A percentile compares a stretch with the other conserved stretches of the same genome.
Conservation (phyloP, 371 early-diverging fungal species). For the Lichtheimia ramosa region DNA sequence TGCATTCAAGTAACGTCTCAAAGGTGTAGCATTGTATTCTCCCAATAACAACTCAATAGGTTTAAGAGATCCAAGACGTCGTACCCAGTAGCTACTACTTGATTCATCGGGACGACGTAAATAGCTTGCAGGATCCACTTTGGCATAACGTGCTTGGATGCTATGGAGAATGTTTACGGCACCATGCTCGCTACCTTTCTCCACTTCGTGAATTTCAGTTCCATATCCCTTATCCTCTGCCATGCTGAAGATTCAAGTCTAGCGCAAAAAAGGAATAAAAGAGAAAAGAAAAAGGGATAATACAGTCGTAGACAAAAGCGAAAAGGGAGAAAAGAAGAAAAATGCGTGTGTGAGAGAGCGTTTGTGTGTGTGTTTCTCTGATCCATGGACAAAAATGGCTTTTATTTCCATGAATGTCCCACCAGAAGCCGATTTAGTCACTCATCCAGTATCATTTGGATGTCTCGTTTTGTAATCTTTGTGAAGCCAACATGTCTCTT, state of each 20-base stretch:
- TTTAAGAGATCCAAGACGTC: conserved; percentile 50
- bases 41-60: conserved; percentile 50
- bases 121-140: conserved; percentile 31
- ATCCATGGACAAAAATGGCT: no score
- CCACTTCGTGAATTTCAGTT: not conserved
- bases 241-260: not conserved
- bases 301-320: not conserved
- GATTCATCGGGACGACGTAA: conserved; percentile 42
- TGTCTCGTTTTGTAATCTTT: no score
- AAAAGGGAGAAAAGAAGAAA: no score
- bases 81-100: conserved; percentile 33
- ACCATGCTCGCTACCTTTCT: not conserved
- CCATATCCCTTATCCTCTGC: not conserved
- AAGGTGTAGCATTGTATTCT: conserved; percentile 43
- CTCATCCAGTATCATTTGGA: no score
- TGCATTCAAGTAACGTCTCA: conserved; percentile 44
- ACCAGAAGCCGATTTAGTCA: no score
- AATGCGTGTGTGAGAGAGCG: no score
- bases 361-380: no score
- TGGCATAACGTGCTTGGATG: conserved; percentile 14
- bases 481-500: no score
- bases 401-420: no score
- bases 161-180: not conserved
- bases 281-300: not conserved
- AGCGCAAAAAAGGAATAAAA: not conserved